Evolutionary conservation across 352 stramenopile species (phyloP).

Genomic region (Phytopythium montanum): DNA sequence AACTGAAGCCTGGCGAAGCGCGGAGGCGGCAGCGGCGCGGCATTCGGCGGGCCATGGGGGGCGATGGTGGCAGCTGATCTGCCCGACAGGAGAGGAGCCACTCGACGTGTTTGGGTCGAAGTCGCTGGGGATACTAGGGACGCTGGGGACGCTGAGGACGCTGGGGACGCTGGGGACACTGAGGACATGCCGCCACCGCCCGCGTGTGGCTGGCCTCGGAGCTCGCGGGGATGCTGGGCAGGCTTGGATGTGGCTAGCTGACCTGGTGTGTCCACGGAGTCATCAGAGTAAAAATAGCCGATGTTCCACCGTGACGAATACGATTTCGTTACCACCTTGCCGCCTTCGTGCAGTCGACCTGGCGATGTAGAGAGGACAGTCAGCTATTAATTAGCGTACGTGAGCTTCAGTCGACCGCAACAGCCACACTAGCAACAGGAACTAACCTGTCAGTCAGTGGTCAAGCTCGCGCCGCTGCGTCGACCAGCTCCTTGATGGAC

Average conservation of each 20-base stretch:
- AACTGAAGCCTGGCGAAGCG: background rate
- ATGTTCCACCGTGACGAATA: background rate
- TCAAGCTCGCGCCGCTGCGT: background rate
- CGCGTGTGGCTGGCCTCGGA: too few species aligned
- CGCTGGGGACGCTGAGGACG: too few species aligned
- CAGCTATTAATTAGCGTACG: background rate
- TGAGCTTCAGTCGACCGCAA: background rate
- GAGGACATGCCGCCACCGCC: too few species aligned
- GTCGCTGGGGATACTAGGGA: background rate
- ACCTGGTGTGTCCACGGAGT: background rate
- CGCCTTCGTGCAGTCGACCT: background rate
- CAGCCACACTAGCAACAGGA: background rate
- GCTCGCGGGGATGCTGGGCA: background rate
- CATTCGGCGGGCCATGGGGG: background rate
- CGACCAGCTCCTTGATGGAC: conserved; percentile 14
- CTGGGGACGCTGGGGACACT: too few species aligned
- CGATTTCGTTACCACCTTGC: background rate
- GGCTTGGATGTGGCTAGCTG: background rate
- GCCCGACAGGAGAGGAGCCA: background rate
- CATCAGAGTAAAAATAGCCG: background rate
- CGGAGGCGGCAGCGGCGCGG: background rate
- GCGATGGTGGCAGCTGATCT: background rate
- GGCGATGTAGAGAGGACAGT: background rate
- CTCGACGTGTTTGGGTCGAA: background rate
- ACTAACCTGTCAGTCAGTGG: background rate